Conservation (phyloP, 2,329 filamentous ascomycete species). For the Paecilomyces formosus region DNA sequence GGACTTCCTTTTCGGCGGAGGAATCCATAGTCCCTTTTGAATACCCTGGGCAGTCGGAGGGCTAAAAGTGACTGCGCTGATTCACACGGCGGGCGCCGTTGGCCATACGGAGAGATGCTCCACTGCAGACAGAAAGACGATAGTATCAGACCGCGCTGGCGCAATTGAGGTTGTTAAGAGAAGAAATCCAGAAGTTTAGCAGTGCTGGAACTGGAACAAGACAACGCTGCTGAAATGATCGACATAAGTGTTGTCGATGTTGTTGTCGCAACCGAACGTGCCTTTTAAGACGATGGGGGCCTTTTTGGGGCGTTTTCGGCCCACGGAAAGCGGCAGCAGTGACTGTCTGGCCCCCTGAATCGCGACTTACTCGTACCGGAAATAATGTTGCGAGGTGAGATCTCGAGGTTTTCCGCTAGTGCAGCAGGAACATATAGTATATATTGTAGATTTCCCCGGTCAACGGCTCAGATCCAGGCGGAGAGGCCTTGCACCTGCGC, state of each 20-base stretch:
- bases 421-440: background rate
- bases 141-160: background rate
- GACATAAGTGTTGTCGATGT: background rate
- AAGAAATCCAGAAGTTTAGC: background rate
- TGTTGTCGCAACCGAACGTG: background rate
- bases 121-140: background rate
- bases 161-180: background rate
- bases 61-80: background rate
- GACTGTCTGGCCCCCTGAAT: too few relatives aligned
- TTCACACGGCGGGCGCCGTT: background rate
- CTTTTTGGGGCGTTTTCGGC: background rate
- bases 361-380: background rate
- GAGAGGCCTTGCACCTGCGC: too few relatives aligned
- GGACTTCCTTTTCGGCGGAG: background rate
- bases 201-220: background rate
- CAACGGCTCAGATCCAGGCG: background rate
- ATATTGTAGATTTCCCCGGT: background rate
- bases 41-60: background rate
- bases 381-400: background rate
- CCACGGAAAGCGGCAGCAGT: background rate
- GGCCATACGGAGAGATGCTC: background rate
- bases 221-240: background rate
- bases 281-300: background rate
- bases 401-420: background rate
- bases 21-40: background rate